Evolutionary conservation across 1,284 basidiomycete species (phyloP).

Genomic region (Pseudozyma hubeiensis): DNA sequence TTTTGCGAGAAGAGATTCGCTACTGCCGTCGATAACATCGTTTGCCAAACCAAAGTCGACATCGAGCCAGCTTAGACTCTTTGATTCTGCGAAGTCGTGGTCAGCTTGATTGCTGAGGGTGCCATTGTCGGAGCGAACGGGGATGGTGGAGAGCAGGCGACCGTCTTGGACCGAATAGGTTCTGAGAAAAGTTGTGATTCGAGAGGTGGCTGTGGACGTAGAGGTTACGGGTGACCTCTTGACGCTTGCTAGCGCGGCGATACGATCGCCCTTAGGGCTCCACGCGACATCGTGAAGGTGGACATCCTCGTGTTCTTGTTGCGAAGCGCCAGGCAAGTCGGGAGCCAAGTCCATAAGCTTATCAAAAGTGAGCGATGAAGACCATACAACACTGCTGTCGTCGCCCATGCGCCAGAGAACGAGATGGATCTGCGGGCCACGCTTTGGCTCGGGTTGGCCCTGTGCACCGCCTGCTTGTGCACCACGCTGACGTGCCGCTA

Average conservation of each 20-base stretch:
- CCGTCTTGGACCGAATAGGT: constrained; percentile 51
- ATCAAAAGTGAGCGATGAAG: constrained; percentile 28
- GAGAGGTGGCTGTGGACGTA: constrained; percentile 13
- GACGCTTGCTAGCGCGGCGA: constrained; percentile 35
- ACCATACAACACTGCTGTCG: constrained; percentile 40
- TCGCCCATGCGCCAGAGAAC: constrained; percentile 48
- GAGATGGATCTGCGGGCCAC: constrained; percentile 43
- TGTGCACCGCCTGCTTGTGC: constrained; percentile 13
- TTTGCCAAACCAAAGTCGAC: constrained; percentile 10
- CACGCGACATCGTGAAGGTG: constrained; percentile 42
- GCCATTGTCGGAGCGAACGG: background rate
- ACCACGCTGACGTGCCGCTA: constrained; percentile 43
- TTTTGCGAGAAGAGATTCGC: constrained; percentile 26
- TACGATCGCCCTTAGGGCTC: constrained; percentile 43
- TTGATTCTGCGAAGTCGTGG: constrained; percentile 3
- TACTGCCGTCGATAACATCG: constrained; percentile 13
- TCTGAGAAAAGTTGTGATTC: constrained; percentile 20
- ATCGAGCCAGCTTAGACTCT: constrained; percentile 23
- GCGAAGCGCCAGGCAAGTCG: constrained; percentile 1
- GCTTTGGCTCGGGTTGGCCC: constrained; percentile 35
- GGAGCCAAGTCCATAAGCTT: constrained; percentile 28
- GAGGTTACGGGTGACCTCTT: constrained; percentile 20
- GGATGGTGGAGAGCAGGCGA: constrained; percentile 32
- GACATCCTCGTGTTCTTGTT: constrained; percentile 43
- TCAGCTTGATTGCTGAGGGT: background rate